Percentiles rank a stretch among this genome's conserved stretches.
These are phyloP conservation scores for Coniochaeta sp. DNA, from an alignment of 2,329 filamentous ascomycete species.

Conservation along the genomic window DNA sequence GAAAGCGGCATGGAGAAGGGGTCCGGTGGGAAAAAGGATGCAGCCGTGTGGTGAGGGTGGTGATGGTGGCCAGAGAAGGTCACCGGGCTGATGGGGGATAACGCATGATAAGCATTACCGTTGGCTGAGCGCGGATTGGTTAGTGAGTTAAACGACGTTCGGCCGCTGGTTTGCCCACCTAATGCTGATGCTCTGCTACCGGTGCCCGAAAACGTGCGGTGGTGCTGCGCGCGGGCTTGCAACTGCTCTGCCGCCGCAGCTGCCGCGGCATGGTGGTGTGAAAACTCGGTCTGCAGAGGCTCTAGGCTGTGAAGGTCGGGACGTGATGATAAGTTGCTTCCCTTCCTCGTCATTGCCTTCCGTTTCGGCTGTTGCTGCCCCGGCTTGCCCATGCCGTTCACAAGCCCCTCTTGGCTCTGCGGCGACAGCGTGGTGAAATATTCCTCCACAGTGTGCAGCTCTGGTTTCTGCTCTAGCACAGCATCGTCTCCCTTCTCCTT, in stretches of 20 bases:
- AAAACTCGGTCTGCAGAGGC: conserved; percentile 27
- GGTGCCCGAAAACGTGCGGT: conserved; percentile 31
- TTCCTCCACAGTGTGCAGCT: conserved; percentile 89
- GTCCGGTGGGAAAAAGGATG: conserved; percentile 40
- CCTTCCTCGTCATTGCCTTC: conserved; percentile 29
- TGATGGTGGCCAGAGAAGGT: conserved; percentile 30
- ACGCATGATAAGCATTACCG: conserved; percentile 32
- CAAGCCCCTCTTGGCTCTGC: conserved; percentile 34
- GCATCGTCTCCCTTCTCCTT: conserved; percentile 80
- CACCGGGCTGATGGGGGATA: conserved; percentile 47
- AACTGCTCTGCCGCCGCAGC: conserved; percentile 24
- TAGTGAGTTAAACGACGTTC: conserved; percentile 32
- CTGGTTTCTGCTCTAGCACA: conserved; percentile 78
- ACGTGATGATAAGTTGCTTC: conserved; percentile 22
- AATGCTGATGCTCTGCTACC: conserved; percentile 18
- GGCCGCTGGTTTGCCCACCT: conserved; percentile 31
- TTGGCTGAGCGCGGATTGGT: conserved; percentile 32
- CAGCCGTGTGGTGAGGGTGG: conserved; percentile 17
- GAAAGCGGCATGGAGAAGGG: conserved; percentile 45
- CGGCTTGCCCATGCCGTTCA: conserved; percentile 11
- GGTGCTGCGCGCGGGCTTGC: conserved; percentile 29
- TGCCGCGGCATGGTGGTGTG: conserved; percentile 22
- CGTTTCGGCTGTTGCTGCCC: conserved; percentile 24
- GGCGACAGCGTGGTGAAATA: conserved; percentile 79
- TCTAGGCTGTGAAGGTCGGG: conserved; percentile 28